A percentile compares a stretch with the other conserved stretches of the same genome.
These are phyloP conservation scores for Fusarium duplospermum DNA, from an alignment of 2,329 filamentous ascomycete species.

Conservation along the genomic window DNA sequence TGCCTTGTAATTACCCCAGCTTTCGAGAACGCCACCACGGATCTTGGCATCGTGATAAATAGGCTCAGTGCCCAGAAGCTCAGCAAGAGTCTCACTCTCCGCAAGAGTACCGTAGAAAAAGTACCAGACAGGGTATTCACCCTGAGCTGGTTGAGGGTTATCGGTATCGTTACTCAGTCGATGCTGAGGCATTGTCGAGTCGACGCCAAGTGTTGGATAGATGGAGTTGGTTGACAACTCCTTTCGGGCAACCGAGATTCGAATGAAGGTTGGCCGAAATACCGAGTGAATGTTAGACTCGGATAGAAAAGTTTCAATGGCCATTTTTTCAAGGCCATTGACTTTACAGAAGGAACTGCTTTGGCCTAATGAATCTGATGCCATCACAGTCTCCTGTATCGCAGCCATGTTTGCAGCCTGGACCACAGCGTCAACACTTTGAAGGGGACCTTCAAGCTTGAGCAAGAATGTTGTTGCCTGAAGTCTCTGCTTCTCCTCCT, in stretches of 20 bases:
- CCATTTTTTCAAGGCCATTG: not conserved
- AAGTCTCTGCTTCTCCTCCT: not conserved
- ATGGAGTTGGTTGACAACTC: not conserved
- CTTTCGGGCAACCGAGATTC: not conserved
- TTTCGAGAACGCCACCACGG: not conserved
- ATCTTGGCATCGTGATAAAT: not conserved
- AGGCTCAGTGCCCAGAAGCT: not conserved
- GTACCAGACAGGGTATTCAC: conserved; percentile 9
- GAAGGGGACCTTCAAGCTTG: not conserved
- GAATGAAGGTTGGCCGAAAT: conserved; percentile 7
- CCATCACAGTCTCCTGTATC: too few species aligned
- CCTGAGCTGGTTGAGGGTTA: not conserved
- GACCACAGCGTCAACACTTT: not conserved
- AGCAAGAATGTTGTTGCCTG: not conserved
- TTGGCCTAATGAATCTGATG: not conserved
- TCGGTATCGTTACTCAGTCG: not conserved
- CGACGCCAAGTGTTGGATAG: conserved; percentile 3
- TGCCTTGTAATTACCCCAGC: conserved; percentile 3
- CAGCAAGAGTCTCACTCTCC: not conserved
- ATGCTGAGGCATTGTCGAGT: conserved; percentile 10
- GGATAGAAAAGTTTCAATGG: not conserved
- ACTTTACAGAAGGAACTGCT: conserved; percentile 1
- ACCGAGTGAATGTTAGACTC: fast-evolving
- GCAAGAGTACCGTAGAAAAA: conserved; percentile 8
- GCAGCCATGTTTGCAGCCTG: not conserved